Base-by-base conservation (phyloP, 495 filamentous ascomycete genomes). In the Lasiosphaeriaceae sp. region DNA sequence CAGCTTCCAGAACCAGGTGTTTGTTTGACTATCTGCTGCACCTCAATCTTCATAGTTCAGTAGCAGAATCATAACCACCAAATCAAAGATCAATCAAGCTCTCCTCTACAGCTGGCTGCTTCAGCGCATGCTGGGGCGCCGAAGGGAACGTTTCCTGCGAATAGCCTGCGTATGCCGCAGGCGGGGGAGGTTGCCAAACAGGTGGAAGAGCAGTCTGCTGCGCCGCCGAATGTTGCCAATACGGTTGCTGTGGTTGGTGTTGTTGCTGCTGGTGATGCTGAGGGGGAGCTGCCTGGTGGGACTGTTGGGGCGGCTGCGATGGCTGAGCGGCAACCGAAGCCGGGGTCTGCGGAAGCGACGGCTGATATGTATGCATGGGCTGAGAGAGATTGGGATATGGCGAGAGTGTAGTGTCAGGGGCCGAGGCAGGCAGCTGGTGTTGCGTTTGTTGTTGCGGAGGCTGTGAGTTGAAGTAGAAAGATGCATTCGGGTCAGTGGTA, bases 71-170 rank as follows among this genome's bases (percentile, higher is more conserved):
- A n/a, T n/a, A 6, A 47, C 22, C 21, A 12, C 17, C 19, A 43
- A 46, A 23, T 72, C 73, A 90, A 54, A 90, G 75, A 66, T 97
- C 93, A 73, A 97, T 97, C 70, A 97, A 74, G 64, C 88, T 92
- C 72, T 97, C 93, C 72, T 97, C 93, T 55, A 90, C 78, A 14
- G 83, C 80, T 11, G 83, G 78, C 53, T 83, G 77, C 55, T 81
- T 79, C 29, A 83, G 78, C 60, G 88, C 80, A 61, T 83, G 84
- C 34, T 77, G 76, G 29, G 84, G 83, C 50, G 80, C 88, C 1
- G 77, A 72, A 44, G 87, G 86, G 66, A 90, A 86, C 39, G 83
- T 69, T 37, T 89, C 82, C 60, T 85, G 81, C 2, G 75, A 77
- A 61, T 88, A 90, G 11, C 84, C 77, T 2, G 70, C 61, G 54